Conservation (phyloP, 768 basidiomycete species). For the Lactarius quietus region DNA sequence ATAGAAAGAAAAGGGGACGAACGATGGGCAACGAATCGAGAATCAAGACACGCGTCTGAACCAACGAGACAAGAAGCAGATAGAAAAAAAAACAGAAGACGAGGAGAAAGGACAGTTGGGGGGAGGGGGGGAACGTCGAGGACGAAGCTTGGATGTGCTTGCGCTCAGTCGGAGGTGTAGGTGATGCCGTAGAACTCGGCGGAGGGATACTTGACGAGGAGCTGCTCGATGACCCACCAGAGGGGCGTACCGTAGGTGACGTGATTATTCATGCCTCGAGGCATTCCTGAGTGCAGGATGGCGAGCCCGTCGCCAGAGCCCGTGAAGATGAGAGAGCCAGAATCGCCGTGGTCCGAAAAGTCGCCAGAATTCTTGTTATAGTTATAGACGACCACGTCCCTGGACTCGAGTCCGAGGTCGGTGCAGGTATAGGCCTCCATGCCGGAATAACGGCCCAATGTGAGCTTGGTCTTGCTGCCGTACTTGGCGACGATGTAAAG, state of each 20-base stretch:
- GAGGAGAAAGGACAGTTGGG: constrained; percentile 41
- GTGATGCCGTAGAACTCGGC: constrained; percentile 29
- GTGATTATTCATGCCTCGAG: constrained; percentile 24
- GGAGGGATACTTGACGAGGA: constrained; percentile 28
- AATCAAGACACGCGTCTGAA: constrained; percentile 9
- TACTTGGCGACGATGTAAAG: too few relatives aligned
- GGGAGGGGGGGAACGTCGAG: too few relatives aligned
- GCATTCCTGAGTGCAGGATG: constrained; percentile 32
- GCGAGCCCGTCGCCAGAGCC: constrained; percentile 31
- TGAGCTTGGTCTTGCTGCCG: too few relatives aligned
- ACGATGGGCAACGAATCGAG: constrained; percentile 7
- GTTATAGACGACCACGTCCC: constrained; percentile 37
- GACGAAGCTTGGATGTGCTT: too few relatives aligned
- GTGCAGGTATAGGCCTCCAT: too few relatives aligned
- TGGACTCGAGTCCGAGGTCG: constrained; percentile 30
- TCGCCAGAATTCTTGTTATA: constrained; percentile 31
- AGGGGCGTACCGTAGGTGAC: constrained; percentile 31
- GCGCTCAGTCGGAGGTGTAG: constrained; percentile 11
- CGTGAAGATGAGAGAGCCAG: constrained; percentile 39
- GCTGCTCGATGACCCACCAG: constrained; percentile 29
- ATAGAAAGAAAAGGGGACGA: constrained; percentile 6
- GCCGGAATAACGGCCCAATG: too few relatives aligned
- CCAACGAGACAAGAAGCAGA: constrained; percentile 12
- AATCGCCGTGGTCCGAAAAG: constrained; percentile 41
- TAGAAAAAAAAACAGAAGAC: constrained; percentile 4